These are phyloP conservation scores for Phoma sp. DNA, from an alignment of 2,329 filamentous ascomycete species.

Conservation along the genomic window DNA sequence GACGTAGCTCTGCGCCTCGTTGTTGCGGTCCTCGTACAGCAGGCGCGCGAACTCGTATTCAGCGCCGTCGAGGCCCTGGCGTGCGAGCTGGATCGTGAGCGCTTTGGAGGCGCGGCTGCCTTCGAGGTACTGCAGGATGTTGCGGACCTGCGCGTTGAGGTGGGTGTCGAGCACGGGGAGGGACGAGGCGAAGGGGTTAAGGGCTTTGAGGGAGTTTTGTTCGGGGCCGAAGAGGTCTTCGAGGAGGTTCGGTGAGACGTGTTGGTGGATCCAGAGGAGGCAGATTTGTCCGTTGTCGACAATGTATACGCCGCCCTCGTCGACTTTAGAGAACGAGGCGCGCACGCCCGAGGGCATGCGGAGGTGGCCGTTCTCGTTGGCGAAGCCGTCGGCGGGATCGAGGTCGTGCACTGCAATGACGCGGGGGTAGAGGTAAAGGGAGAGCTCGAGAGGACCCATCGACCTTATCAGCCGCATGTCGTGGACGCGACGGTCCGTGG, in stretches of 20 bases:
- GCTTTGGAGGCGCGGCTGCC: slow-evolving; percentile 84
- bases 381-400: slow-evolving; percentile 84
- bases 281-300: slow-evolving; percentile 95
- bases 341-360: slow-evolving; percentile 81
- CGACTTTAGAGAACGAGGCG: slow-evolving; percentile 84
- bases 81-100: slow-evolving; percentile 84
- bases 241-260: slow-evolving; percentile 90
- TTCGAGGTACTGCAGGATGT: slow-evolving; percentile 86
- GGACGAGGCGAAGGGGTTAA: slow-evolving; percentile 81
- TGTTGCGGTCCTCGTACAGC: slow-evolving; percentile 93
- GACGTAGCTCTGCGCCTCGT: slow-evolving; percentile 96
- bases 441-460: slow-evolving; percentile 85
- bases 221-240: slow-evolving; percentile 87
- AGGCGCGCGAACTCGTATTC: slow-evolving; percentile 95
- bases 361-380: slow-evolving; percentile 88
- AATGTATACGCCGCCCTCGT: slow-evolving; percentile 91
- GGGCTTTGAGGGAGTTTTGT: slow-evolving; percentile 70
- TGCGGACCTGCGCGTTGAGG: slow-evolving; percentile 92
- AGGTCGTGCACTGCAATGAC: slow-evolving; percentile 93
- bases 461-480: slow-evolving; percentile 89
- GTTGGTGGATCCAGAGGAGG: slow-evolving; percentile 88
- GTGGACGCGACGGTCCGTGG: slow-evolving; percentile 86
- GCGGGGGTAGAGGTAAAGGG: slow-evolving; percentile 91
- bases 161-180: slow-evolving; percentile 89
- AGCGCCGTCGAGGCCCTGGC: slow-evolving; percentile 91